A percentile compares a stretch with the other conserved stretches of the same genome.
Evolutionary conservation across 192 early-diverging fungal genomes (phyloP).

Genomic region (Backusella luteola): DNA sequence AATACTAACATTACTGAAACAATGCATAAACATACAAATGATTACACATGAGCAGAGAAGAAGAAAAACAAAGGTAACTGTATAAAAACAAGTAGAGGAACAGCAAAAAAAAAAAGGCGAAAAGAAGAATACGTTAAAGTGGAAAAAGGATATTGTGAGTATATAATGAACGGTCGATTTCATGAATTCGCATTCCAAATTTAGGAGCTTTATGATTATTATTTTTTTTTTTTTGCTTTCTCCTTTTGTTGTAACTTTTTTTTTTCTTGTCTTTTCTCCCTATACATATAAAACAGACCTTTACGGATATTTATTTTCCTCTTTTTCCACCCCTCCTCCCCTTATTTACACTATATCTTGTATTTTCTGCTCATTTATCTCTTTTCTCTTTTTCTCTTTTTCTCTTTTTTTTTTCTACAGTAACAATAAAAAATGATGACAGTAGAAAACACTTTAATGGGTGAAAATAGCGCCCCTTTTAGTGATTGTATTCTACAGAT

Average conservation of each 20-base stretch:
- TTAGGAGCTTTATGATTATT: not conserved
- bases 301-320: not conserved
- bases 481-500: slow-evolving; percentile 13
- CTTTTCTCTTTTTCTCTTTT: not conserved
- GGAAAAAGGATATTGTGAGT: not conserved
- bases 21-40: too few species aligned
- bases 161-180: not conserved
- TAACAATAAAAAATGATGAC: slow-evolving; percentile 8
- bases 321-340: not conserved
- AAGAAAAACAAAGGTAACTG: too few species aligned
- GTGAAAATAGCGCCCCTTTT: not conserved
- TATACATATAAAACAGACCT: not conserved
- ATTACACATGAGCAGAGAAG: too few species aligned
- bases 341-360: not conserved
- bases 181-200: slow-evolving; percentile 5
- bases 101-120: not conserved
- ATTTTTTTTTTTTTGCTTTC: not conserved
- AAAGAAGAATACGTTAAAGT: not conserved
- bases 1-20: too few species aligned
- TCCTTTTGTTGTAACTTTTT: not conserved
- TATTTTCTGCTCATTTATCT: not conserved
- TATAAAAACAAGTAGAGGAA: too few species aligned
- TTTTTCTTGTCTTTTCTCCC: not conserved
- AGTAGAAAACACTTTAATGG: slow-evolving; percentile 3
- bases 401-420: not conserved